Evolutionary conservation across 2,329 filamentous ascomycete genomes (phyloP).

Genomic region (Penicillium crustosum): DNA sequence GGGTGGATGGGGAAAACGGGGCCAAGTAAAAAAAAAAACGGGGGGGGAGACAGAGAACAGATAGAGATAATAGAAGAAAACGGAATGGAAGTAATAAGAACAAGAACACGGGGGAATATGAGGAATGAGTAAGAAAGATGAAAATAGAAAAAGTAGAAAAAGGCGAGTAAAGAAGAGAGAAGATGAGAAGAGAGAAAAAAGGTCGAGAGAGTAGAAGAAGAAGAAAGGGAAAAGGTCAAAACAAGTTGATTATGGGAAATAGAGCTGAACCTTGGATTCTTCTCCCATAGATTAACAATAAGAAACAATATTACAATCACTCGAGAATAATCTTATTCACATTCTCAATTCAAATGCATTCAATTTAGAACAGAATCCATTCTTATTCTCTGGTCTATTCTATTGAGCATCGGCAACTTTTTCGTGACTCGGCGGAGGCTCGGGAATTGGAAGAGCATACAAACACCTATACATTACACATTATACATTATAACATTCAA

Average conservation of each 20-base stretch:
- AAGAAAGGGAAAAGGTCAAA: slow-evolving; percentile 7
- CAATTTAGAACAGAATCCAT: neutral
- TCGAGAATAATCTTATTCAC: neutral
- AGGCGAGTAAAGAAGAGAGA: neutral
- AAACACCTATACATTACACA: neutral
- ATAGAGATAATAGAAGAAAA: neutral
- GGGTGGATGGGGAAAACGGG: slow-evolving; percentile 7
- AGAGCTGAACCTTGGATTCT: slow-evolving; percentile 3
- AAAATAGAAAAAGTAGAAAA: neutral
- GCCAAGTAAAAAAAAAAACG: slow-evolving; percentile 5
- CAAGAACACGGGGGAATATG: neutral
- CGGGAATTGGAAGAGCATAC: neutral
- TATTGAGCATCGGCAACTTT: neutral
- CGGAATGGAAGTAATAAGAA: neutral
- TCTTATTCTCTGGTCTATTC: neutral
- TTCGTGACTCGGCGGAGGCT: slow-evolving; percentile 2
- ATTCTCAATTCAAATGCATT: neutral
- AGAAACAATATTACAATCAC: neutral
- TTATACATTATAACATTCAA: neutral
- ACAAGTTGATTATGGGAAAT: slow-evolving; percentile 3
- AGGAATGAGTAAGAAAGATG: neutral
- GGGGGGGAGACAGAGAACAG: slow-evolving; percentile 6
- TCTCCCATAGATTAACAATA: neutral
- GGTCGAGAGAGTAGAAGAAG: neutral
- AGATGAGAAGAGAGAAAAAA: neutral